These are phyloP conservation scores for Starmerella gropengiesseri DNA, from an alignment of 805 yeast genomes.

Conservation along the genomic window DNA sequence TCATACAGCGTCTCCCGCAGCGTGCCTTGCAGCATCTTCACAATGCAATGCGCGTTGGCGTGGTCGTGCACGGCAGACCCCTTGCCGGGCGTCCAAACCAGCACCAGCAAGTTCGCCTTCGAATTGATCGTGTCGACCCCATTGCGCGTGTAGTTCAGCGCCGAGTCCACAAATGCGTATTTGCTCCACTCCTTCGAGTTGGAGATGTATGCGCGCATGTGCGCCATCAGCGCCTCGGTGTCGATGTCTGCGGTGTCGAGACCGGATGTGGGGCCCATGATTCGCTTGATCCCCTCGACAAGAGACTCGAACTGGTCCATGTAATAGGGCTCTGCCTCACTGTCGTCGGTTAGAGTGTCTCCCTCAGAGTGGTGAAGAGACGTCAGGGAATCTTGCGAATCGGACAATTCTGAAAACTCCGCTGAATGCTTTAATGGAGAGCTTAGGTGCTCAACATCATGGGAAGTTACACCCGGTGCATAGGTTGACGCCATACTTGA, in stretches of 20 bases:
- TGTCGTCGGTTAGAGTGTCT: neutral
- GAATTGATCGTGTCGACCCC: slow-evolving; percentile 66
- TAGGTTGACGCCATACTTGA: slow-evolving; percentile 3
- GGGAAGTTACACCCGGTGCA: neutral
- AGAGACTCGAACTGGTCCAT: slow-evolving; percentile 27
- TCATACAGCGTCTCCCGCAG: slow-evolving; percentile 49
- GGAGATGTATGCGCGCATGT: slow-evolving; percentile 41
- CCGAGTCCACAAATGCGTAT: slow-evolving; percentile 45
- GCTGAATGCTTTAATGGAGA: neutral
- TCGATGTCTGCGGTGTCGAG: slow-evolving; percentile 41
- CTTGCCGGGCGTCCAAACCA: slow-evolving; percentile 62
- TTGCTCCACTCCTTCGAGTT: slow-evolving; percentile 45
- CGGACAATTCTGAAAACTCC: neutral
- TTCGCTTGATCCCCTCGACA: slow-evolving; percentile 29
- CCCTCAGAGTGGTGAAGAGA: slow-evolving; percentile 2
- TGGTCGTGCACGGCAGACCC: slow-evolving; percentile 63
- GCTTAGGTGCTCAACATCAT: too few species aligned
- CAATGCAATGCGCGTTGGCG: slow-evolving; percentile 65
- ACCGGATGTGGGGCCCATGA: slow-evolving; percentile 33
- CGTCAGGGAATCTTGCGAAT: neutral
- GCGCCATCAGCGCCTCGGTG: slow-evolving; percentile 33
- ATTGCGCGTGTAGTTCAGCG: slow-evolving; percentile 49
- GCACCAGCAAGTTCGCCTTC: slow-evolving; percentile 53
- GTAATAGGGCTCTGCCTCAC: neutral
- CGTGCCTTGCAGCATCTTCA: slow-evolving; percentile 54